Evolutionary conservation across 345 rosid genomes (phyloP).

Genomic region (Aethionema arabicum): DNA sequence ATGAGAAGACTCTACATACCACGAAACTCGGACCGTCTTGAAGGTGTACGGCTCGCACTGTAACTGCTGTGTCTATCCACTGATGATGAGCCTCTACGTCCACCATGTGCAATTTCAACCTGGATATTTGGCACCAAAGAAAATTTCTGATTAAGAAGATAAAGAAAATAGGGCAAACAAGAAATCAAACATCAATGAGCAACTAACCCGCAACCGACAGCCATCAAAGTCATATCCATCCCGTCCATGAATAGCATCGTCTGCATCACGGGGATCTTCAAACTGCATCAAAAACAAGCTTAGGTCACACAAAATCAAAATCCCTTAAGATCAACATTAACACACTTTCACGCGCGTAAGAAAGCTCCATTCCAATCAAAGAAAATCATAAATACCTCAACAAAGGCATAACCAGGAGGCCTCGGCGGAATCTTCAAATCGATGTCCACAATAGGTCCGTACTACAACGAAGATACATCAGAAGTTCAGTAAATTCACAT

Average conservation of each 20-base stretch:
- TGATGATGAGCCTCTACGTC: conserved; percentile 72
- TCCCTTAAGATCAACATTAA: neutral
- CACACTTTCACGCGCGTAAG: neutral
- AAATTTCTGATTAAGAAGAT: neutral
- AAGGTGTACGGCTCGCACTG: conserved; percentile 69
- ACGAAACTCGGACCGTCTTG: conserved; percentile 85
- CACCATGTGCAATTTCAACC: conserved; percentile 97
- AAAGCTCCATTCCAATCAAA: neutral
- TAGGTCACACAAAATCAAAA: neutral
- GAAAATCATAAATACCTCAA: conserved; percentile 57
- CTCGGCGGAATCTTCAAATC: conserved; percentile 96
- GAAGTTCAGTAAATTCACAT: too few species aligned
- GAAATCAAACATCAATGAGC: neutral
- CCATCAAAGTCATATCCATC: conserved; percentile 97
- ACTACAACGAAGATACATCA: conserved; percentile 44
- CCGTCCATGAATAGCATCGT: conserved; percentile 83
- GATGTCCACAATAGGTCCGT: conserved; percentile 86
- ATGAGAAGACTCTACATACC: conserved; percentile 47
- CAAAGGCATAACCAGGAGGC: conserved; percentile 96
- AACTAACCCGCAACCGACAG: conserved; percentile 67
- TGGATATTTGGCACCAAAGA: conserved; percentile 24
- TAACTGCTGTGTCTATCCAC: conserved; percentile 65
- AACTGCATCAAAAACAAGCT: conserved; percentile 45
- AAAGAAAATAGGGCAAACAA: neutral
- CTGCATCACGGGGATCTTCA: conserved; percentile 94